A percentile compares a stretch with the other conserved stretches of the same genome.
These are phyloP conservation scores for Penicillium goetzii DNA, from an alignment of 495 filamentous ascomycete genomes.

Conservation along the genomic window DNA sequence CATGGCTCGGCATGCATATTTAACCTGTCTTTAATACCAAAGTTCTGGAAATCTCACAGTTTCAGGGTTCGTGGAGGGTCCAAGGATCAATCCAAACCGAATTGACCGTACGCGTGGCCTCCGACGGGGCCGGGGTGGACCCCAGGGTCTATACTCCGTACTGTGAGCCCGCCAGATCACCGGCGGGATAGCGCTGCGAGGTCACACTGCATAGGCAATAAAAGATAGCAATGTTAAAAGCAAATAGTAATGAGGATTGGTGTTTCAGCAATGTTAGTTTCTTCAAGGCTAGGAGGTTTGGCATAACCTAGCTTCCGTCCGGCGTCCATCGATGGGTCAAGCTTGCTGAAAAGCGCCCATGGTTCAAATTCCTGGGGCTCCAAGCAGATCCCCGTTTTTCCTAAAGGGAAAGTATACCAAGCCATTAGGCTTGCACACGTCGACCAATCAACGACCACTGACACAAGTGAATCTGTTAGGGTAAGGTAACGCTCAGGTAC, in stretches of 20 bases:
- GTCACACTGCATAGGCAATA: background rate
- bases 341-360: background rate
- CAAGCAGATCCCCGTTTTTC: background rate
- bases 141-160: background rate
- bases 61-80: slow-evolving; percentile 1
- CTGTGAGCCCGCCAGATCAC: background rate
- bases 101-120: background rate
- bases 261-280: background rate
- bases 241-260: background rate
- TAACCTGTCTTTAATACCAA: background rate
- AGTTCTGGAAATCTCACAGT: background rate
- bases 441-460: background rate
- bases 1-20: background rate
- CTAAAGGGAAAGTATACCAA: background rate
- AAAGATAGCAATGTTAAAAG: background rate
- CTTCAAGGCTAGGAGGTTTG: background rate
- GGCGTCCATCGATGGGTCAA: background rate
- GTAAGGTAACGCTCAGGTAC: background rate
- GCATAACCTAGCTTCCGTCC: background rate
- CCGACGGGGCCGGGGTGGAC: background rate
- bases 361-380: background rate
- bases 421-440: background rate
- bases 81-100: background rate
- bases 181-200: background rate
- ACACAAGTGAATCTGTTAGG: background rate